Percentiles rank a stretch among this genome's conserved stretches.
phyloP scores from a whole-genome alignment of 1,284 basidiomycete species.

The Megacollybia platyphylla region DNA sequence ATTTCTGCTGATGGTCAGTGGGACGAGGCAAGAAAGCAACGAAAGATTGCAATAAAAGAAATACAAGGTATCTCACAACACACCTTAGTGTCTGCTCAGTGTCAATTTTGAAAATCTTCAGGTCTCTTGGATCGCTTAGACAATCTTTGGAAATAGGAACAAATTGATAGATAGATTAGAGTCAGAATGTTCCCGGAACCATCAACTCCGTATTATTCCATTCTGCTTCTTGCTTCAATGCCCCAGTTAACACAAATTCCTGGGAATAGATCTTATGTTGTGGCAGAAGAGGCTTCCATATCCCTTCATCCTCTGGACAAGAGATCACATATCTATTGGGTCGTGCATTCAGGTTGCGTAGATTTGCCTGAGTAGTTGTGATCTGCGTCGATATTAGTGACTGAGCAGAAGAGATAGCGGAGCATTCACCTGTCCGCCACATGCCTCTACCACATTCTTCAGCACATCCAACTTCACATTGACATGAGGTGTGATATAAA shows the following conservation, averaged over 20 bases:
- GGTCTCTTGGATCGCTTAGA: constrained; percentile 22
- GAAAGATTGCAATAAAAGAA: constrained; percentile 64
- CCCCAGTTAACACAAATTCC: constrained; percentile 52
- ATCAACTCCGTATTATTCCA: constrained; percentile 34
- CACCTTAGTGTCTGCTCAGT: too few relatives aligned
- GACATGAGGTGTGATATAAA: constrained; percentile 62
- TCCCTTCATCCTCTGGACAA: constrained; percentile 39
- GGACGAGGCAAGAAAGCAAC: constrained; percentile 54
- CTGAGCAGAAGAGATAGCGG: not conserved
- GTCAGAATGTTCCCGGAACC: constrained; percentile 13
- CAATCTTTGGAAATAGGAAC: constrained; percentile 24
- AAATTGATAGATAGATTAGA: not conserved
- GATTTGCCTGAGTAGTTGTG: constrained; percentile 23
- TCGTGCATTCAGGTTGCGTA: constrained; percentile 38
- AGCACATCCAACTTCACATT: constrained; percentile 42
- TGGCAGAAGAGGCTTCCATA: constrained; percentile 41
- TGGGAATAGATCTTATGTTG: constrained; percentile 48
- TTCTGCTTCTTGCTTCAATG: constrained; percentile 52
- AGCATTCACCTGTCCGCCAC: constrained; percentile 52
- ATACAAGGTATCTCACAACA: constrained; percentile 45
- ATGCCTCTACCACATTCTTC: constrained; percentile 49
- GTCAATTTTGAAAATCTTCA: too few relatives aligned
- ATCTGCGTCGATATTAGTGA: not conserved
- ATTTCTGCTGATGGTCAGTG: constrained; percentile 56
- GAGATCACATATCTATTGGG: constrained; percentile 48